phyloP scores from a whole-genome alignment of 1,139 yeast species.

The Hansenula sp. region DNA sequence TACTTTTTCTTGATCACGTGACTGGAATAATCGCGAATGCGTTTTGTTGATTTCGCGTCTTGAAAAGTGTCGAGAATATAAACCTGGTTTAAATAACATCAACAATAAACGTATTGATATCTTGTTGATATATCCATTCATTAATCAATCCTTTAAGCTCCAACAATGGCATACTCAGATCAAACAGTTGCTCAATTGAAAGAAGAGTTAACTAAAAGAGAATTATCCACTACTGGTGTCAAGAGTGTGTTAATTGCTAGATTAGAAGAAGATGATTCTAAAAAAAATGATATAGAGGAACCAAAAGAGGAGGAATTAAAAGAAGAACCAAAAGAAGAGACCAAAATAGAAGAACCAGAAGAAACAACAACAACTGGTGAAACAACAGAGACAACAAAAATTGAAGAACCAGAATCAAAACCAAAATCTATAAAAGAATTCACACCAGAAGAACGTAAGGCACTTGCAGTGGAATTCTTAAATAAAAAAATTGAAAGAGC shows the following conservation, averaged over 20 bases:
- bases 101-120: too few relatives aligned
- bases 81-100: too few relatives aligned
- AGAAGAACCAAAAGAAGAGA: conserved; percentile 5
- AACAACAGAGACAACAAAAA: not conserved
- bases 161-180: conserved; percentile 11
- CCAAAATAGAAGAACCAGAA: conserved; percentile 6
- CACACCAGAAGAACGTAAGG: conserved; percentile 66
- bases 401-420: conserved; percentile 32
- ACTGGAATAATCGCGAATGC: too few relatives aligned
- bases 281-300: conserved; percentile 9
- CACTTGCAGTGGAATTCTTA: conserved; percentile 63
- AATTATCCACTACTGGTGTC: conserved; percentile 71
- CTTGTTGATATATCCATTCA: too few relatives aligned
- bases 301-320: conserved; percentile 1
- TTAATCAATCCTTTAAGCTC: too few relatives aligned
- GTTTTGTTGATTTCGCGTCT: too few relatives aligned
- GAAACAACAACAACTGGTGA: conserved; percentile 7
- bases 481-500: conserved; percentile 68
- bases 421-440: conserved; percentile 25
- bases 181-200: conserved; percentile 81
- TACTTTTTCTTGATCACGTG: too few relatives aligned
- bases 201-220: conserved; percentile 65
- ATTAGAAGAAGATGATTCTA: conserved; percentile 28
- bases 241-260: conserved; percentile 80
- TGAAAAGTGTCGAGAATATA: too few relatives aligned